Base-by-base conservation (phyloP, 768 basidiomycete species). In the Hericium coralloides region DNA sequence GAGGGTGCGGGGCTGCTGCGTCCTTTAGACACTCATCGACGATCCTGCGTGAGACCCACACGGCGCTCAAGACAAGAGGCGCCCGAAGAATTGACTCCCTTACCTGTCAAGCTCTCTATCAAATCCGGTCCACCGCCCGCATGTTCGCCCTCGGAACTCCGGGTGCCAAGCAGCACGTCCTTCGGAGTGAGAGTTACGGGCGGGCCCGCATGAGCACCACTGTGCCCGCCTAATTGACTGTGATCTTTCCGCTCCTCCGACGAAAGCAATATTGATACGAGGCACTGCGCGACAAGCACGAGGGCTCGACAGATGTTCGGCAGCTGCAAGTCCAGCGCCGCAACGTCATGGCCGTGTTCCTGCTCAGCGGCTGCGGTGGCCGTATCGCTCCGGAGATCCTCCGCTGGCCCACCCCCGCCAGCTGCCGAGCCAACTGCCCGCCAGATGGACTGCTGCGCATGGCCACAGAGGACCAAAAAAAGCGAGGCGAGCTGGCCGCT, bases 261-360 rank as follows among this genome's bases (percentile, higher is more conserved):
- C n/a, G 53, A 22, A 12, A 63, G 62, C 12, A 58, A 12, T 14
- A 61, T 50, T 4, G 60, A 51, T 17, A 60, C 61, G 23, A 63
- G 57, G 10, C 55, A 54, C 17, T 49, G 58, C 7, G 60, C 50
- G 25, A 58, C 45, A 49, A 63, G 55, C 38, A 61, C 55, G 15
- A 63, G 49, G 12, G 60, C 57, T 37, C 51, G 55, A 43, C 62
- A 61, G 20, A 61, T 47, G 20, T 52, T 37, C 15, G 62, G 57
- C 15, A 63, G 60, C 48, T 53, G 62, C 36, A 49, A 23, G 38
- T 63, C 62, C 37, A 58, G 31, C 20, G 52, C 43, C 43, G n/a
- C 20, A 15, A 50, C 23, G 9, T 50, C 51, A 49, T 38, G 25
- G 36, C 14, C 15, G 47, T 36, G 8, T n/a, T 14, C 8, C 26